Evolutionary conservation across 345 rosid genomes (phyloP).

Genomic region (Citrus inodora): DNA sequence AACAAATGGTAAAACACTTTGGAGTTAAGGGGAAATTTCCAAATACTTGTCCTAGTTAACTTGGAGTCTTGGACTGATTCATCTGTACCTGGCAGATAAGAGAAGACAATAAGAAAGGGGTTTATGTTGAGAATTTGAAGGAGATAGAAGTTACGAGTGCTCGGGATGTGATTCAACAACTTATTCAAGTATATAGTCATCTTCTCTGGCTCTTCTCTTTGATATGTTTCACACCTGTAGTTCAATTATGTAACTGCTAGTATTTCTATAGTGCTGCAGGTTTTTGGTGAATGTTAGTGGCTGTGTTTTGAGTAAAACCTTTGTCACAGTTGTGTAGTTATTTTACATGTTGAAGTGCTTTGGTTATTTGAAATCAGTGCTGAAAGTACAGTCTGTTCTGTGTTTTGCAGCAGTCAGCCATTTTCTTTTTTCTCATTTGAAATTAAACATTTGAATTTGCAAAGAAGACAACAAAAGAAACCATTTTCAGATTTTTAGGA

Average conservation of each 20-base stretch:
- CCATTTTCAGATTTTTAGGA: not conserved
- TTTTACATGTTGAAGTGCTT: not conserved
- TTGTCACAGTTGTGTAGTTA: not conserved
- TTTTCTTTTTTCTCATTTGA: not conserved
- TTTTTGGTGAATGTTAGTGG: not conserved
- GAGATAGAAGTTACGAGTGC: constrained; percentile 90
- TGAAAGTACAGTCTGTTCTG: not conserved
- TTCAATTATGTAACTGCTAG: not conserved
- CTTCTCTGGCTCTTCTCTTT: not conserved
- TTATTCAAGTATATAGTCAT: constrained; percentile 55
- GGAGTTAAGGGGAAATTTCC: not conserved
- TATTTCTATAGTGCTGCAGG: not conserved
- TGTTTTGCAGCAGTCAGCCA: not conserved
- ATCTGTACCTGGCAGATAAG: constrained; percentile 51
- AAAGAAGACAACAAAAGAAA: not conserved
- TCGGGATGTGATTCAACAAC: constrained; percentile 86
- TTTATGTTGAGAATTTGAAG: constrained; percentile 89
- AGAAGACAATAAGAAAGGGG: constrained; percentile 91
- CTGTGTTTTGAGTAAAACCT: not conserved
- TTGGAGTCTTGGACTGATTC: not conserved
- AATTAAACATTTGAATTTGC: not conserved
- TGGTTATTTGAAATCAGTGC: not conserved
- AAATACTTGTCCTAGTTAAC: not conserved
- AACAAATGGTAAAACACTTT: not conserved
- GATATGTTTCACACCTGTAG: not conserved